Evolutionary conservation across 139 green algal species (phyloP), one percentile per base, ranked within the genome.

Genomic region (Coelastrella sp.): DNA sequence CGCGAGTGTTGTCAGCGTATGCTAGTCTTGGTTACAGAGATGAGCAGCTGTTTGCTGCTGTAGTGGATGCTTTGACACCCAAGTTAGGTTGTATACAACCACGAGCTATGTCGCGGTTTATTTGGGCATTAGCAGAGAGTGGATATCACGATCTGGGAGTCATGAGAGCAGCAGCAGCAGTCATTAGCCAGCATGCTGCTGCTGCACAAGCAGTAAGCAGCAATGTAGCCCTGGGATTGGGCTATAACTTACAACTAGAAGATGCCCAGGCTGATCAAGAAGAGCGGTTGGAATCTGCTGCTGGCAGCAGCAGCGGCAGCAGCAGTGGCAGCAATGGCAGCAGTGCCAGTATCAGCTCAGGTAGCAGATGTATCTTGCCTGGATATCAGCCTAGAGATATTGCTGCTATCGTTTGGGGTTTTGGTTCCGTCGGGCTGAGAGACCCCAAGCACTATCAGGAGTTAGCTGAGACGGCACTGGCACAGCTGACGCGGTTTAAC

Each of bases 121-220:
- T 15, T 19, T 76, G 63, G 62, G 79, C 79, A 5, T 27, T 74
- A 6, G 79, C 79, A 37, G 62, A 67, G 25, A 38, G 21, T 5
- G 79, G 79, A 27, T 85, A 77, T 32, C 60, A 85, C 41, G 79
- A 85, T 32, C 15, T n/a, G n/a, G n/a, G n/a, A n/a, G n/a, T n/a
- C n/a, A n/a, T n/a, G n/a, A n/a, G n/a, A n/a, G n/a, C n/a, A n/a
- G n/a, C n/a, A n/a, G n/a, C n/a, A n/a, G n/a, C n/a, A n/a, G n/a
- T n/a, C n/a, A n/a, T n/a, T n/a, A n/a, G n/a, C n/a, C n/a, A n/a
- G n/a, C n/a, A n/a, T n/a, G n/a, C n/a, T n/a, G n/a, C n/a, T n/a
- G n/a, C n/a, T n/a, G n/a, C n/a, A n/a, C n/a, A n/a, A n/a, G n/a
- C n/a, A n/a, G n/a, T n/a, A n/a, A n/a, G n/a, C n/a, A n/a, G n/a